A percentile compares a stretch with the other conserved stretches of the same genome.
phyloP scores from a whole-genome alignment of 1,139 yeast species.

The Oligophagozyma castellii region DNA sequence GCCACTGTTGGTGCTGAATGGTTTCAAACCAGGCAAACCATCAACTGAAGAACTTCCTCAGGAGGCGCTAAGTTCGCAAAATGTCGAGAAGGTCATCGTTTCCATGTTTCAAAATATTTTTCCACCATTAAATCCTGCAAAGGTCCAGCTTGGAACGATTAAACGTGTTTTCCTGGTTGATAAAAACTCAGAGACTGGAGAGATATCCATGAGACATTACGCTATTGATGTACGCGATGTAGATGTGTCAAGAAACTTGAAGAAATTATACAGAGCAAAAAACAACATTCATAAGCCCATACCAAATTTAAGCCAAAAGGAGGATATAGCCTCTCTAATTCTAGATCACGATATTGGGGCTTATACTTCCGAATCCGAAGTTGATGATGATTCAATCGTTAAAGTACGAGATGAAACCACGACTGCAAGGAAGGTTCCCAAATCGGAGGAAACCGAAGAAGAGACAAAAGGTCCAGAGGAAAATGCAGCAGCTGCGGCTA shows the following conservation, averaged over 20 bases:
- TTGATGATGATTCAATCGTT: slow-evolving; percentile 83
- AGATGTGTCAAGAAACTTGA: slow-evolving; percentile 69
- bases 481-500: slow-evolving; percentile 7
- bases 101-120: slow-evolving; percentile 92
- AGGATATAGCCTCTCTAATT: slow-evolving; percentile 72
- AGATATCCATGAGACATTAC: slow-evolving; percentile 79
- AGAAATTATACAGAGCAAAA: slow-evolving; percentile 59
- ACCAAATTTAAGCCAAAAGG: slow-evolving; percentile 57
- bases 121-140: slow-evolving; percentile 80
- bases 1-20: slow-evolving; percentile 84
- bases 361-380: slow-evolving; percentile 82
- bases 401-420: slow-evolving; percentile 39
- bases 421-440: slow-evolving; percentile 8
- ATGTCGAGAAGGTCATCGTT: slow-evolving; percentile 61
- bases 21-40: slow-evolving; percentile 33
- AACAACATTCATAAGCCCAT: slow-evolving; percentile 47
- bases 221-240: slow-evolving; percentile 79
- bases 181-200: slow-evolving; percentile 54
- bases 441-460: slow-evolving; percentile 7
- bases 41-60: slow-evolving; percentile 23
- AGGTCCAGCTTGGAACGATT: slow-evolving; percentile 58
- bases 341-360: slow-evolving; percentile 68
- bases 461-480: slow-evolving; percentile 16
- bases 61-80: slow-evolving; percentile 20
- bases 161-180: slow-evolving; percentile 77